phyloP scores from a whole-genome alignment of 2,329 filamentous ascomycete species.

The Tolypocladium ovalisporum region DNA sequence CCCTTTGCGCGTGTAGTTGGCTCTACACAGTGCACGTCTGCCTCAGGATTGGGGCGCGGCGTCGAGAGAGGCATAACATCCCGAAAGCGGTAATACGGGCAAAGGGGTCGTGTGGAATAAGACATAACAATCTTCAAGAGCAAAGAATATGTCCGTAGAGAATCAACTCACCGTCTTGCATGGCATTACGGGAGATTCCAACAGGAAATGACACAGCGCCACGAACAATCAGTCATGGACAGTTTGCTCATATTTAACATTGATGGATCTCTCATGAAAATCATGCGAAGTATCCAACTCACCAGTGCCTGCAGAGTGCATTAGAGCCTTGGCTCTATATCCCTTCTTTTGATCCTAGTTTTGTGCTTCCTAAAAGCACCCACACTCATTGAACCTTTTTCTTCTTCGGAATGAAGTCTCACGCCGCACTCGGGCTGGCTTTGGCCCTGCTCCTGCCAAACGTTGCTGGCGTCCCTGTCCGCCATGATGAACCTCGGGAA shows the following conservation, averaged over 20 bases:
- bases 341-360: neutral
- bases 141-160: neutral
- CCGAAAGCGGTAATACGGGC: neutral
- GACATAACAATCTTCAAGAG: neutral
- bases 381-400: neutral
- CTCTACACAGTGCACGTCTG: too few relatives aligned
- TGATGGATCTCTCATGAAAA: too few relatives aligned
- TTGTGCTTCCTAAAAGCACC: neutral
- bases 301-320: neutral
- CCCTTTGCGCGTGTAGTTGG: too few relatives aligned
- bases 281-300: too few relatives aligned
- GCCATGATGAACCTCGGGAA: neutral
- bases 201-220: neutral
- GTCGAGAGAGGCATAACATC: neutral
- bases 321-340: neutral
- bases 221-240: neutral
- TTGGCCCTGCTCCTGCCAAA: neutral
- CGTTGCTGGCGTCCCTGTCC: neutral
- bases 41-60: neutral
- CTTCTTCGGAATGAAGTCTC: neutral
- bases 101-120: neutral
- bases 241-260: neutral
- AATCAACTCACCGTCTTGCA: too few relatives aligned
- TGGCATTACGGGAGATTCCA: neutral
- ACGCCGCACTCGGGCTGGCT: neutral